These are phyloP conservation scores for Dioszegia aurantiaca DNA, from an alignment of 768 basidiomycete species.

Conservation along the genomic window DNA sequence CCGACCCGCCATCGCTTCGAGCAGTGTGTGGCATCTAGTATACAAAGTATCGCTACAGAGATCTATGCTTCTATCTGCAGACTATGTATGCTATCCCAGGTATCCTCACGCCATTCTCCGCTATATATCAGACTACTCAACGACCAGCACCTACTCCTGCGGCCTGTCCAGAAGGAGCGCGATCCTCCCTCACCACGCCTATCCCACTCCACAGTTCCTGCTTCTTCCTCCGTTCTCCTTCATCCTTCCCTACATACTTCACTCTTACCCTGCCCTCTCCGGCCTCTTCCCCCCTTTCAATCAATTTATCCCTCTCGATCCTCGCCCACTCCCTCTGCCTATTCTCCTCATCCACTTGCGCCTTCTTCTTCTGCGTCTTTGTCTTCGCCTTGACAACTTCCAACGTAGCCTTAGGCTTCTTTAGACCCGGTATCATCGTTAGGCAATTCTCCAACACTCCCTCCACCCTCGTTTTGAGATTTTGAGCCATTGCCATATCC, in stretches of 20 bases:
- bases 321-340: background rate
- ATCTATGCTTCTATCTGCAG: background rate
- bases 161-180: too few relatives aligned
- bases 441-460: conserved; percentile 63
- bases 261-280: conserved; percentile 2
- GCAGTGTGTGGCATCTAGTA: background rate
- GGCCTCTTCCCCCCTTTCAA: conserved; percentile 18
- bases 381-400: too few relatives aligned
- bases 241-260: conserved; percentile 7
- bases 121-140: too few relatives aligned
- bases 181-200: conserved; percentile 11
- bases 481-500: conserved; percentile 58
- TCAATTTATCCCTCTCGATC: conserved; percentile 22
- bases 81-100: too few relatives aligned
- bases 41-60: too few relatives aligned
- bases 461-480: conserved; percentile 66
- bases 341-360: background rate
- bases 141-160: too few relatives aligned
- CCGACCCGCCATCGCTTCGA: too few relatives aligned
- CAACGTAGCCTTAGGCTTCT: too few relatives aligned
- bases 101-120: too few relatives aligned
- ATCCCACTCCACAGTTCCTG: conserved; percentile 28
- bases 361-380: too few relatives aligned
- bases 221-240: conserved; percentile 18
- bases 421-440: conserved; percentile 43